Base-by-base conservation (phyloP, 1,139 yeast genomes). In the Magnusiomyces magnusii region DNA sequence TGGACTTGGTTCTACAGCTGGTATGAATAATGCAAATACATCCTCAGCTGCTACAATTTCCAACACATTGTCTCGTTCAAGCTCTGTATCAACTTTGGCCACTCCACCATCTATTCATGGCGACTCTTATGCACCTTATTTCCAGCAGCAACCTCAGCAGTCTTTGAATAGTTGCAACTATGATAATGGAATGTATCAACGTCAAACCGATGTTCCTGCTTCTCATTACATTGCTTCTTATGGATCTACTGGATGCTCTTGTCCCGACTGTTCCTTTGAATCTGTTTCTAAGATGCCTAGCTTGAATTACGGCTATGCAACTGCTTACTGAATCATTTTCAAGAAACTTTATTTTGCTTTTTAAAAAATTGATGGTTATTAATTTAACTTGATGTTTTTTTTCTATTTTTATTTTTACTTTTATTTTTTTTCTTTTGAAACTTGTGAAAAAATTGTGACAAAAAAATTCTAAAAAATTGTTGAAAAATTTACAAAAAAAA, bases 251-350 rank as follows among this genome's bases (percentile, higher is more conserved):
- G 47, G 52, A 23, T 60, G 62, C 50, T 42, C 53, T 23, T 60
- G 62, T 57, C 56, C 56, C 25, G 47, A 49, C 53, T 60, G 62
- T 44, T 55, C 58, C 17, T 58, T 56, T 47, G 60, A 58, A 44
- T 50, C 56, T 54, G 55, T 56, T 47, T 56, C 55, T 15, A 58
- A 58, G 27, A 49, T 51, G 15, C 52, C 57, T 17, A 55, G 52
- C 53, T 58, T 58, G 58, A 31, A 44, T 24, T 55, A 55, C 34
- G 55, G 59, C 24, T 57, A 58, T 31, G 59, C 59, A 15, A 54
- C 58, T 31, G 61, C 59, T 41, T 59, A 57, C 17, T 39, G 19
- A 39, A 13, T 31, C 10, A 31, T 31, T 39, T 17, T 9, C 19
- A 9, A 3, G 44, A 10, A 10, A 10, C 17, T 39, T 39, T 39